Conservation (phyloP, 2,329 filamentous ascomycete species). For the Neoascochyta sp. region DNA sequence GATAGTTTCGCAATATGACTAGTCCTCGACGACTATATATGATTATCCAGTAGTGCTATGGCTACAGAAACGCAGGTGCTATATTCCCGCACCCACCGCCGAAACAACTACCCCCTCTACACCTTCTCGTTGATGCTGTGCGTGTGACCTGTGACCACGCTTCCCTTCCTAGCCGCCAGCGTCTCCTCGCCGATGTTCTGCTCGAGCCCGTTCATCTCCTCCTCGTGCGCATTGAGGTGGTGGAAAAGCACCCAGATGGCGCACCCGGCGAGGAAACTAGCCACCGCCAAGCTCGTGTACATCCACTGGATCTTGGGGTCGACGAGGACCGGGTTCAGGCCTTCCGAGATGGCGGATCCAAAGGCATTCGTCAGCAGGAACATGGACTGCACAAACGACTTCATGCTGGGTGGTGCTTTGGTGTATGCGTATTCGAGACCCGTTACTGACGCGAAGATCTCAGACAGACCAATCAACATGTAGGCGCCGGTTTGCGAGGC, state of each 20-base stretch:
- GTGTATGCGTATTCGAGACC: slow-evolving; percentile 46
- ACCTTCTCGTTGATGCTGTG: too few species aligned
- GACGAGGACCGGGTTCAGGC: slow-evolving; percentile 55
- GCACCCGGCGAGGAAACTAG: slow-evolving; percentile 15
- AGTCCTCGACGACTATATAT: too few species aligned
- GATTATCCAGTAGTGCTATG: too few species aligned
- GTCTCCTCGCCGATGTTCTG: slow-evolving; percentile 17
- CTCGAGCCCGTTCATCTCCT: slow-evolving; percentile 26
- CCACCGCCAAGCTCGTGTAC: slow-evolving; percentile 29
- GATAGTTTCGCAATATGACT: too few species aligned
- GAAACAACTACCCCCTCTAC: too few species aligned
- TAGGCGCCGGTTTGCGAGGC: slow-evolving; percentile 42
- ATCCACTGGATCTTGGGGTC: slow-evolving; percentile 65
- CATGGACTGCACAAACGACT: slow-evolving; percentile 47
- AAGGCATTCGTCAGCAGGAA: slow-evolving; percentile 58
- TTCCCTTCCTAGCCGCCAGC: neutral
- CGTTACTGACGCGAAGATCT: too few species aligned
- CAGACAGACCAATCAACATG: slow-evolving; percentile 42
- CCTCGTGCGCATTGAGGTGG: slow-evolving; percentile 24
- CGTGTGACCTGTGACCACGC: too few species aligned
- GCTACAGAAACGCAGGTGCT: too few species aligned
- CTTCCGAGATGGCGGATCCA: slow-evolving; percentile 57
- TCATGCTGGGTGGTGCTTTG: slow-evolving; percentile 43
- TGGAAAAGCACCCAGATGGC: slow-evolving; percentile 27
- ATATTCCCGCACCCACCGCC: too few species aligned